These are phyloP conservation scores for Phenoliferia sp. DNA, from an alignment of 1,284 basidiomycete genomes.

Conservation along the genomic window DNA sequence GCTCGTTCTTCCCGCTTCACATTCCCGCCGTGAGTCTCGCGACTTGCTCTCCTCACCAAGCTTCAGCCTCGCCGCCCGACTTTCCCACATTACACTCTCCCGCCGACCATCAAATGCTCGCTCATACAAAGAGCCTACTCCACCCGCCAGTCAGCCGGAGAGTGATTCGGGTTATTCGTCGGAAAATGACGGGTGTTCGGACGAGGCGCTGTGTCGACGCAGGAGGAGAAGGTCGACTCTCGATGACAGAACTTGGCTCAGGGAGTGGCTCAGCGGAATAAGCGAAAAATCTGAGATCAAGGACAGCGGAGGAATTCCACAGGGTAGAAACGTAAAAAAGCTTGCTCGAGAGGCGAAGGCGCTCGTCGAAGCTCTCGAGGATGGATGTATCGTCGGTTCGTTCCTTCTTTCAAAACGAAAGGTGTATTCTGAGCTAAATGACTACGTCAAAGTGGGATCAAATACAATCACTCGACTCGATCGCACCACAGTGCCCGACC, in stretches of 20 bases:
- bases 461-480: neutral
- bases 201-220: neutral
- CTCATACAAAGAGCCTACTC: too few relatives aligned
- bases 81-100: neutral
- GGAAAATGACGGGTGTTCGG: neutral
- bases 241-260: neutral
- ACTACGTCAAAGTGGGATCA: neutral
- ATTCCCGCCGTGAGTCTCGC: neutral
- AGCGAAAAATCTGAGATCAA: neutral
- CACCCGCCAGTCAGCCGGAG: neutral
- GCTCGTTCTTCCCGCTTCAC: neutral
- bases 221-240: neutral
- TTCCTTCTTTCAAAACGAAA: neutral
- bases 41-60: neutral
- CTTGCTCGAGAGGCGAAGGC: neutral
- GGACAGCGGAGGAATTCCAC: neutral
- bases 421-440: neutral
- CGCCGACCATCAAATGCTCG: too few relatives aligned
- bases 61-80: neutral
- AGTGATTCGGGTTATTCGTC: neutral
- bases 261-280: neutral
- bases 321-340: neutral
- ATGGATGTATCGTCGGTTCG: neutral
- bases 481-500: too few relatives aligned
- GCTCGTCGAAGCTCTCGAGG: neutral